These are phyloP conservation scores for Fusarium illudens DNA, from an alignment of 2,329 filamentous ascomycete genomes.

Conservation along the genomic window DNA sequence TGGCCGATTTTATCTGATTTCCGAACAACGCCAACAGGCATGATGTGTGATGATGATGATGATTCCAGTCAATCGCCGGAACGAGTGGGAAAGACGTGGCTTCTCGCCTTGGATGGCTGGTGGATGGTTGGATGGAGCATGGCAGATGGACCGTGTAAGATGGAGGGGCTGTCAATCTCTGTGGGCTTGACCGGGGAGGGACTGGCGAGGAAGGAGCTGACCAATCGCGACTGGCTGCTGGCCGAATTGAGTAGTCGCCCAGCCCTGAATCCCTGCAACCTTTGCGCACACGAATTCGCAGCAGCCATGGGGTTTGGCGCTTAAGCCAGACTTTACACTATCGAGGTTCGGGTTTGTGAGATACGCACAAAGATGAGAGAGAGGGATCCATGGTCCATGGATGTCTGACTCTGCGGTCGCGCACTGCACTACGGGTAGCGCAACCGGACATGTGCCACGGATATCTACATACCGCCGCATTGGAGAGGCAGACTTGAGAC, in stretches of 20 bases:
- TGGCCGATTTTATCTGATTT: neutral
- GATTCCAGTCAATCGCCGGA: constrained; percentile 2
- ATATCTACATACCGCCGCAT: constrained; percentile 36
- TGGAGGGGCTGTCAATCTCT: constrained; percentile 30
- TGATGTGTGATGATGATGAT: constrained; percentile 19
- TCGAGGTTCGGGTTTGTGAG: neutral
- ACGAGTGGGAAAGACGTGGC: constrained; percentile 11
- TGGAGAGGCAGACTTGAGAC: constrained; percentile 11
- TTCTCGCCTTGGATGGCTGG: constrained; percentile 8
- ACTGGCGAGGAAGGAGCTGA: constrained; percentile 21
- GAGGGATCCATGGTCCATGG: neutral
- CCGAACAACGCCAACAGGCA: neutral
- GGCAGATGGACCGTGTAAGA: constrained; percentile 11
- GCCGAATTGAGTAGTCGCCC: constrained; percentile 43
- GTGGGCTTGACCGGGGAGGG: constrained; percentile 34
- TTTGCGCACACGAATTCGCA: constrained; percentile 8
- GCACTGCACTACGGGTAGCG: constrained; percentile 22
- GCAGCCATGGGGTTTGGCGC: constrained; percentile 4
- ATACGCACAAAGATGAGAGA: neutral
- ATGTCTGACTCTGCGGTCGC: constrained; percentile 2
- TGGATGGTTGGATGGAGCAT: constrained; percentile 5
- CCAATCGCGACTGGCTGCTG: constrained; percentile 37
- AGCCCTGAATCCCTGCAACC: constrained; percentile 29
- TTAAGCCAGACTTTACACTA: constrained; percentile 7
- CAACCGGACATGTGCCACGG: constrained; percentile 17